A percentile compares a stretch with the other conserved stretches of the same genome.
Evolutionary conservation across 1,139 yeast genomes (phyloP).

Genomic region (Lodderomyces margitis): DNA sequence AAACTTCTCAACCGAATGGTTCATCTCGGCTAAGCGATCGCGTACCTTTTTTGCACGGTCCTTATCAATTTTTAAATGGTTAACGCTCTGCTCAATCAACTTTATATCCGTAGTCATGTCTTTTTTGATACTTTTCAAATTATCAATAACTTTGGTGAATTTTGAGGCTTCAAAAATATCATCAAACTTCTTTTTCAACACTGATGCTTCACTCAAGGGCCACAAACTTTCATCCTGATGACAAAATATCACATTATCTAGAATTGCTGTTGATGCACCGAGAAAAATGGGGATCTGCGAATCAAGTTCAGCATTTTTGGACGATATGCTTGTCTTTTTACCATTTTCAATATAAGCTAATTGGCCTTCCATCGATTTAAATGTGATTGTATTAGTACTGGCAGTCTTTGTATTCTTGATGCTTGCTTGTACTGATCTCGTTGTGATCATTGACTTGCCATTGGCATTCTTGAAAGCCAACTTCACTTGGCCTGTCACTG

Average conservation of each 20-base stretch:
- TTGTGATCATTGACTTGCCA: slow-evolving; percentile 78
- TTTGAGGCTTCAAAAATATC: slow-evolving; percentile 95
- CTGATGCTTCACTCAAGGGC: slow-evolving; percentile 94
- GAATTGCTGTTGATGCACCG: slow-evolving; percentile 84
- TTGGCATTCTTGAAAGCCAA: slow-evolving; percentile 76
- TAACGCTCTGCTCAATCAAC: slow-evolving; percentile 72
- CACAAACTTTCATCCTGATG: slow-evolving; percentile 97
- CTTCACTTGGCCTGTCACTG: slow-evolving; percentile 86
- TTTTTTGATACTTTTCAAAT: slow-evolving; percentile 70
- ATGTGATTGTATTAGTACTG: slow-evolving; percentile 35
- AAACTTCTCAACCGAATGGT: slow-evolving; percentile 42
- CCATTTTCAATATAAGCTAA: slow-evolving; percentile 65
- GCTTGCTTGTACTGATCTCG: slow-evolving; percentile 77
- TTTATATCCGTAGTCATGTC: slow-evolving; percentile 76
- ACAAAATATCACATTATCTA: slow-evolving; percentile 92
- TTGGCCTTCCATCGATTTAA: slow-evolving; percentile 91
- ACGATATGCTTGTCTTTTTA: slow-evolving; percentile 70
- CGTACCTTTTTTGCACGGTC: slow-evolving; percentile 65
- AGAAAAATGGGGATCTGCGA: slow-evolving; percentile 73
- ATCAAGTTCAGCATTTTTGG: slow-evolving; percentile 85
- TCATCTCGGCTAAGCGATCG: slow-evolving; percentile 45
- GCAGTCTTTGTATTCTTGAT: slow-evolving; percentile 35
- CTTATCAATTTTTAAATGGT: slow-evolving; percentile 70
- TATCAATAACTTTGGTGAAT: slow-evolving; percentile 86
- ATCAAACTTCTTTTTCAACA: slow-evolving; percentile 86